phyloP scores from a whole-genome alignment of 2,329 filamentous ascomycete genomes.

The Talaromyces sp. region DNA sequence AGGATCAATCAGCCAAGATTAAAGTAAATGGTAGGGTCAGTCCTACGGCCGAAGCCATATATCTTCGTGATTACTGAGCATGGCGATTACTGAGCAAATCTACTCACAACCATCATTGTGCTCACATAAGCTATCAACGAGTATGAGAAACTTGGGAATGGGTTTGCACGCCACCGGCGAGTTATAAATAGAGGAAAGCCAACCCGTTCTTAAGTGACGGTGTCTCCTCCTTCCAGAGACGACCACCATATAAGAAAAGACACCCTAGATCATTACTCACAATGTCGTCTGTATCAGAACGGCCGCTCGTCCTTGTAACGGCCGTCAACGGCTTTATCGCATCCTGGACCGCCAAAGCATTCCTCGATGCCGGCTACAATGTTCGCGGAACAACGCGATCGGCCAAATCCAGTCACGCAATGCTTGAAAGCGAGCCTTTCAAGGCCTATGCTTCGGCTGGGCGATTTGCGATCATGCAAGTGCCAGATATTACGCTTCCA shows the following conservation, averaged over 20 bases:
- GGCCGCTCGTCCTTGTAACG: neutral
- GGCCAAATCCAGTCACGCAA: neutral
- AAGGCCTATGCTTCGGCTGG: neutral
- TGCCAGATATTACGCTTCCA: slow-evolving; percentile 1
- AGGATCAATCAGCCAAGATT: neutral
- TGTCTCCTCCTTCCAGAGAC: neutral
- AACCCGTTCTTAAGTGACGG: too few species aligned
- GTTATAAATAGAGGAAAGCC: neutral
- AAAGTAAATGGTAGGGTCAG: neutral
- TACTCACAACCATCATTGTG: neutral
- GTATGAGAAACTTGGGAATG: neutral
- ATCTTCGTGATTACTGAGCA: neutral
- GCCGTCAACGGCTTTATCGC: slow-evolving; percentile 8
- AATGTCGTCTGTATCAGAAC: neutral
- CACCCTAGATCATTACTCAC: neutral
- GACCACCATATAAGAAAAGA: neutral
- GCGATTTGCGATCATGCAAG: neutral
- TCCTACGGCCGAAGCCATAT: neutral
- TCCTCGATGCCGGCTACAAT: slow-evolving; percentile 5
- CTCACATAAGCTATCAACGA: neutral
- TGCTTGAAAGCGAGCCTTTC: neutral
- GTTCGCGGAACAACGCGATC: slow-evolving; percentile 4
- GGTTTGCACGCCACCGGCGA: neutral
- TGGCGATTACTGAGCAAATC: neutral
- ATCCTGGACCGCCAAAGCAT: slow-evolving; percentile 6